These are phyloP conservation scores for Gracilaria caudata DNA, from an alignment of 23 red algal genomes.

Conservation along the genomic window DNA sequence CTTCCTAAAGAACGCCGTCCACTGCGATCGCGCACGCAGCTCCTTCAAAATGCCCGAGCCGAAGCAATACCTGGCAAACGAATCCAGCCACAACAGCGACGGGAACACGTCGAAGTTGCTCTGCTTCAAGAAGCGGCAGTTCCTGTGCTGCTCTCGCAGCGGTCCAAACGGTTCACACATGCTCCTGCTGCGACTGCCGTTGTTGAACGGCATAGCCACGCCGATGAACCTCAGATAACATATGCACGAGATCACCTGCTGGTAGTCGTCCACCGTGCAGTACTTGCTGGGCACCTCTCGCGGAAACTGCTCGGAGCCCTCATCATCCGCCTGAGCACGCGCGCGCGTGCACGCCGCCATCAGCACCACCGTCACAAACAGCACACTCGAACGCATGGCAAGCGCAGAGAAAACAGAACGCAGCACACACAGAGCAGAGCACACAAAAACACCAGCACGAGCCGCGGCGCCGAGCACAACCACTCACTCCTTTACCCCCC, in stretches of 20 bases:
- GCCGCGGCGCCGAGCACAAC: no score
- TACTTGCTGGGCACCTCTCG: not conserved
- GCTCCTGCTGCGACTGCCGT: not conserved
- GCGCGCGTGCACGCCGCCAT: not conserved
- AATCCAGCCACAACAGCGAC: constrained; percentile 8
- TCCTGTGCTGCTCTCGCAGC: not conserved
- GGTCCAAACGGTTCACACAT: not conserved
- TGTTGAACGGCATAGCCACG: not conserved
- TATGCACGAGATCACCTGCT: not conserved
- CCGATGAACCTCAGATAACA: not conserved
- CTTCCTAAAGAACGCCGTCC: not conserved
- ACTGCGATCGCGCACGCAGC: not conserved
- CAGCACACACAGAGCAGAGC: no score
- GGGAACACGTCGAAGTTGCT: not conserved
- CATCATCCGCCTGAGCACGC: not conserved
- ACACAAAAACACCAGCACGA: no score
- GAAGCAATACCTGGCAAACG: not conserved
- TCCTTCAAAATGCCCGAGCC: not conserved
- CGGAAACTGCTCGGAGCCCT: not conserved
- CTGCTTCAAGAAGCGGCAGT: constrained; percentile 3
- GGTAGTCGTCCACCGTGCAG: not conserved
- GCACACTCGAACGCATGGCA: not conserved
- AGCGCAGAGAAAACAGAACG: no score
- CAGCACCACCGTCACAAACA: not conserved
- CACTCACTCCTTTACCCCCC: no score